Base-by-base conservation (phyloP, 75 land plant genomes). In the Pinus taeda region DNA sequence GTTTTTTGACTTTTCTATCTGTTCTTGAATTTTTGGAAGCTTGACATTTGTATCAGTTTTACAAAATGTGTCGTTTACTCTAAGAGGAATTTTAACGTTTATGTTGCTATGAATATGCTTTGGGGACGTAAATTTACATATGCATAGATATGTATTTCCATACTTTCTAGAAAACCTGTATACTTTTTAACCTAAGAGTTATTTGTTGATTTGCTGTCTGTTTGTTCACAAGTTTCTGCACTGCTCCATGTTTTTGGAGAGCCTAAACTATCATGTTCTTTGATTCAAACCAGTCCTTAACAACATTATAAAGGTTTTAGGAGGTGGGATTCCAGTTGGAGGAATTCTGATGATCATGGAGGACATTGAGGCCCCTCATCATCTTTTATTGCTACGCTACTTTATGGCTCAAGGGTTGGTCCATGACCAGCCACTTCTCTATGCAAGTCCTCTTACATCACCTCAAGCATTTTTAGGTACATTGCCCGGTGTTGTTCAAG, bases 361-460 rank as follows among this genome's bases (percentile, higher is more conserved):
- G 81, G 99, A 96, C 75, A 72, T 89, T 14, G 94, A 96, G 65
- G 90, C 97, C 3, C 99, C 99, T 22, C 99, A 96, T 71, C 99
- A 96, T 77, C 87, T 96, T 81, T 82, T 92, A 53, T 78, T 96
- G 61, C 57, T 94, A 73, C 83, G 99, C 72, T 87, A 89, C 80
- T 96, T 96, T 80, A 96, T 96, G 95, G 82, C 99, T 56, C 99
- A 96, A 76, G 99, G 94, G 57, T 60, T 96, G 21, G 88, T 89
- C 42, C 97, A 96, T 76, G 77, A 81, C 11, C 97, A 96, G 61
- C 95, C 95, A 22, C 86, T 94, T 76, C 82, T 96, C 37, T 96
- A 85, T 77, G 95, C 91, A 0, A 88, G 92, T 74, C 90, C 99
- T 42, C 56, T 85, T 8, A 77, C 74, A 57, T 91, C 93, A 56